These are phyloP conservation scores for Kodamaea ohmeri DNA, from an alignment of 1,139 yeast genomes.

Conservation along the genomic window DNA sequence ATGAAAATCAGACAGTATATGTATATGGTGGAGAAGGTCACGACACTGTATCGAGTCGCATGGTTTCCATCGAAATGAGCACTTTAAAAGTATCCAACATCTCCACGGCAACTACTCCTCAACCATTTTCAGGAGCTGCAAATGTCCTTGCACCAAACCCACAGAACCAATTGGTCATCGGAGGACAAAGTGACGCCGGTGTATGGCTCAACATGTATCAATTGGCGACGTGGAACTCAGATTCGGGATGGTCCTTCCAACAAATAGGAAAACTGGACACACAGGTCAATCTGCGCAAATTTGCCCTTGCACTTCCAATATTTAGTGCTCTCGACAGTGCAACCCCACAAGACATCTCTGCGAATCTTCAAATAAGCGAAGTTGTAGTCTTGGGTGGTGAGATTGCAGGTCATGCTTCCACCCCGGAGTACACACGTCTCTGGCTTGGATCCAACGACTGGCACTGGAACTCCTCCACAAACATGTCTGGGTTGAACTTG, in stretches of 20 bases:
- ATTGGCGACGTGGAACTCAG: constrained; percentile 57
- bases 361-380: constrained; percentile 23
- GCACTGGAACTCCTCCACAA: constrained; percentile 36
- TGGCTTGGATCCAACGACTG: constrained; percentile 36
- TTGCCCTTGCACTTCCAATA: constrained; percentile 47
- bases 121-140: constrained; percentile 48
- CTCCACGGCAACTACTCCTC: constrained; percentile 46
- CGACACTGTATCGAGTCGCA: constrained; percentile 29
- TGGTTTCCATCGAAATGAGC: constrained; percentile 32
- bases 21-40: constrained; percentile 48
- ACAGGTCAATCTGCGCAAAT: constrained; percentile 45
- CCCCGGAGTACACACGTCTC: constrained; percentile 42
- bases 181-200: constrained; percentile 52
- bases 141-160: constrained; percentile 44
- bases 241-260: constrained; percentile 57
- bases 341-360: constrained; percentile 19
- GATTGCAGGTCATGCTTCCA: constrained; percentile 25
- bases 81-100: constrained; percentile 30
- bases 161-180: constrained; percentile 42
- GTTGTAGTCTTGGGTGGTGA: constrained; percentile 42
- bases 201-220: constrained; percentile 59
- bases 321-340: constrained; percentile 26
- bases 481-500: constrained; percentile 15
- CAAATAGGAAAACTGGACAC: constrained; percentile 20
- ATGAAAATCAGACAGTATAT: constrained; percentile 33